Base-by-base conservation (phyloP, 176 grass and related monocot species). In the Triticum timopheevii region DNA sequence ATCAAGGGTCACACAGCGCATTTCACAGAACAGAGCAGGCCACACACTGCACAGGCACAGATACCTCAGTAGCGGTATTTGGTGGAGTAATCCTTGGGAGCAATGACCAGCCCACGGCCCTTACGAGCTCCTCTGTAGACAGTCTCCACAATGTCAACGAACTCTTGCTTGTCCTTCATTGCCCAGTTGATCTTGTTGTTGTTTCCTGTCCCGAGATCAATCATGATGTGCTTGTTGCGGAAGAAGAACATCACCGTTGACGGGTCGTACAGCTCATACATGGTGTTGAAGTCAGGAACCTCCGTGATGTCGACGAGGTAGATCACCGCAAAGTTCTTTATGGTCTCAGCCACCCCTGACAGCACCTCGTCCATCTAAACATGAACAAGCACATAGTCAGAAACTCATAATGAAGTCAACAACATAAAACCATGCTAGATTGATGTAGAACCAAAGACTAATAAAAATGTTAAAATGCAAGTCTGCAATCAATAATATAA, bases 151-250 rank as follows among this genome's bases (percentile, higher is more conserved):
- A 98, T 98, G 76, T 98, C 90, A 2, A 98, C 80, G 59, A 96
- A 98, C 66, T 98, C 93, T 16, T 98, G 96, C 76, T 98, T 98
- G 85, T 98, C 96, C 73, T 96, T 98, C 61, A 98, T 68, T 4
- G 96, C 93, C 96, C 93, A 98, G 47, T 93, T 98, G 45, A 96
- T 98, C 84, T 98, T 98, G 70, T 98, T 94, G 54, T 99, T 99
- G 69, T 99, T 99, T 80, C 97, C 97, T 0, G 97, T 99, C 23
- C 97, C 94, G 0, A 99, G 90, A 91, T 99, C 94, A 44, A 99
- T 99, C 97, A 99, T 99, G 76, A 98, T 98, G 38, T 94, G 93
- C 75, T 99, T 98, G 90, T 96, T 98, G 33, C 97, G 80, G 82
- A 98, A 98, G 76, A 98, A 98, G 84, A 98, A 96, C 97, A 99